These are phyloP conservation scores for Osmanthus fragrans DNA, from an alignment of 257 asterid genomes.

Conservation along the genomic window DNA sequence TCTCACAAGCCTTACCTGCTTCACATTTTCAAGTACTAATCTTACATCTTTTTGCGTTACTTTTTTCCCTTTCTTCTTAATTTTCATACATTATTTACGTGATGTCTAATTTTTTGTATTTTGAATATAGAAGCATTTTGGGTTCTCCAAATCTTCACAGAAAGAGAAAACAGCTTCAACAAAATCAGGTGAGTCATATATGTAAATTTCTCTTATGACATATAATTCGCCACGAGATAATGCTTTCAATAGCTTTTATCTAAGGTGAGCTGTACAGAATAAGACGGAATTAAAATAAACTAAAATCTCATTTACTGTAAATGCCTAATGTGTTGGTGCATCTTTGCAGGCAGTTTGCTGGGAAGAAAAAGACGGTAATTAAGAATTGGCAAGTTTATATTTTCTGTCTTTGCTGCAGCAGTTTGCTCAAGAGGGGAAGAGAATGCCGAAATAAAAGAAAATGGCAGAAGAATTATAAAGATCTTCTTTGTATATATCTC, in stretches of 20 bases:
- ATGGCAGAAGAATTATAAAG: constrained; percentile 41
- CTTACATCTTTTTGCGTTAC: not conserved
- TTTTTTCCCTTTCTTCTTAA: not conserved
- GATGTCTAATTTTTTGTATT: not conserved
- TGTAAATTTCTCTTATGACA: not conserved
- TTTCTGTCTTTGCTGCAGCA: constrained; percentile 31
- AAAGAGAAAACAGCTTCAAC: constrained; percentile 35
- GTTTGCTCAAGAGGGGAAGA: constrained; percentile 35
- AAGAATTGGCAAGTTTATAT: constrained; percentile 25
- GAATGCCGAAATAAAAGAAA: constrained; percentile 34
- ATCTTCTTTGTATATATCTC: constrained; percentile 46
- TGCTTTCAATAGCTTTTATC: not conserved
- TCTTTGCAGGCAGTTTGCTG: constrained; percentile 49
- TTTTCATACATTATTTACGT: not conserved
- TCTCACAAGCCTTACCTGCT: constrained; percentile 41
- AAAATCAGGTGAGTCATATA: constrained; percentile 43
- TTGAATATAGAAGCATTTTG: constrained; percentile 57
- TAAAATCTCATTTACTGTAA: no score
- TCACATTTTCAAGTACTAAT: constrained; percentile 50
- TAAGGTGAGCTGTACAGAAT: no score
- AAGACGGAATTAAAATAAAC: no score
- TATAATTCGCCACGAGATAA: not conserved
- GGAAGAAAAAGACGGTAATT: constrained; percentile 60
- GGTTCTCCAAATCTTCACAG: constrained; percentile 57
- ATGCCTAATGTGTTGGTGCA: not conserved